phyloP scores from a whole-genome alignment of 2,329 filamentous ascomycete species.

The Penicillium sp. region DNA sequence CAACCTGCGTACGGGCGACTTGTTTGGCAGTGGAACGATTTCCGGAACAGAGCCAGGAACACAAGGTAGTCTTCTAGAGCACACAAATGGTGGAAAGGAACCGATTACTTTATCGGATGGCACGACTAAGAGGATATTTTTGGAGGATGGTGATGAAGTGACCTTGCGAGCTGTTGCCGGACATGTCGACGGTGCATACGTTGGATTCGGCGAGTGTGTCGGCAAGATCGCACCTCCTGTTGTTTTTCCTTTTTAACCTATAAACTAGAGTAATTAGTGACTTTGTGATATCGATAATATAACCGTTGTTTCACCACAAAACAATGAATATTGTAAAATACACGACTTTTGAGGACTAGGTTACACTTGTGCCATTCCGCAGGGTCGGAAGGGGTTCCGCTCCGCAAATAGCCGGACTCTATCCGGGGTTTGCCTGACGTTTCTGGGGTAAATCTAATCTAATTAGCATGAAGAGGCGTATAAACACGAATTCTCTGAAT shows the following conservation, averaged over 20 bases:
- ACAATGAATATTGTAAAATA: too few relatives aligned
- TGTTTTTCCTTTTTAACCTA: conserved; percentile 12
- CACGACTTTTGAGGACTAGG: too few relatives aligned
- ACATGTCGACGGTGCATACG: conserved; percentile 56
- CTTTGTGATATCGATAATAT: too few relatives aligned
- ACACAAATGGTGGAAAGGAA: conserved; percentile 65
- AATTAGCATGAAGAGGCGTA: neutral
- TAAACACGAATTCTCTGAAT: neutral
- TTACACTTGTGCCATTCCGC: too few relatives aligned
- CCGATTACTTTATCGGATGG: conserved; percentile 59
- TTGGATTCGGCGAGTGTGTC: conserved; percentile 72
- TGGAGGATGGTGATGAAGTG: conserved; percentile 71
- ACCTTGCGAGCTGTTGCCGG: conserved; percentile 64
- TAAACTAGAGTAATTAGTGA: neutral
- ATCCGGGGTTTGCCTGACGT: too few relatives aligned
- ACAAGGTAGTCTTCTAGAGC: conserved; percentile 68
- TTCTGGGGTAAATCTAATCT: neutral
- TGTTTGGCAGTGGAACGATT: conserved; percentile 77
- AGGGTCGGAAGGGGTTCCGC: too few relatives aligned
- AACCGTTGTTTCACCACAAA: too few relatives aligned
- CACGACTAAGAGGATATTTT: conserved; percentile 61
- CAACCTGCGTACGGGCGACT: conserved; percentile 67
- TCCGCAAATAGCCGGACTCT: neutral
- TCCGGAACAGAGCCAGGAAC: conserved; percentile 57
- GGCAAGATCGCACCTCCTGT: conserved; percentile 57